Evolutionary conservation across 148 eudicot species (phyloP), one percentile per base, ranked within the genome.

Genomic region (Camellia lanceoleosa): DNA sequence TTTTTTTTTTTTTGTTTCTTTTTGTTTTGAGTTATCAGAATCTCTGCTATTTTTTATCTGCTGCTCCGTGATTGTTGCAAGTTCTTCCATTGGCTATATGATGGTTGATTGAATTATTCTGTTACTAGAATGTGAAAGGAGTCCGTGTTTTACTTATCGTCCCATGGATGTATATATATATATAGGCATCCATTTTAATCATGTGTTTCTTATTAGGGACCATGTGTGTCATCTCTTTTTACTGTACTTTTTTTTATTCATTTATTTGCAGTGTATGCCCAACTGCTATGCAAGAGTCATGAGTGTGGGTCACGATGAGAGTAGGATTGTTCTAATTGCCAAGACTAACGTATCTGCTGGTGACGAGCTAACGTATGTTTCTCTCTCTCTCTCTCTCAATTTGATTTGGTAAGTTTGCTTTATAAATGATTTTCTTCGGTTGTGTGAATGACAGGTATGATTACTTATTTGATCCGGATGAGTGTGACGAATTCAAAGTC

Each of bases 391-490:
- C 38, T 30, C 38, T 30, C 38, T 30, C 3, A 4, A 49, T 49
- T 56, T 20, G 46, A 58, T 44, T 9, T 54, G n/a, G 49, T 38
- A 30, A 12, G 4, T 70, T 44, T 42, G 42, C 52, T 73, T 70
- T 19, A 20, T 79, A 59, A 70, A 5, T 58, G 1, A 20, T 54
- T 19, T 46, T 67, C 47, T 38, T 49, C 42, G 68, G 19, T 60
- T 67, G 43, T 15, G 66, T 44, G 30, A 74, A 15, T 74, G 52
- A 65, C 98, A 96, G 99, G 91, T 96, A 96, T 49, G 99, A 96
- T 84, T 96, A 96, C 85, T 91, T 96, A 75, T 96, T 96, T 87
- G 99, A 96, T 88, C 95, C 99, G 0, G 97, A 96, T 58, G 99
- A 96, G 85, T 78, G 92, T 18, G 99, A 96, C n/a, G 98, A 96